Evolutionary conservation across 148 eudicot genomes (phyloP), one percentile per base, ranked within the genome.

Genomic region (Vaccinium macrocarpon): DNA sequence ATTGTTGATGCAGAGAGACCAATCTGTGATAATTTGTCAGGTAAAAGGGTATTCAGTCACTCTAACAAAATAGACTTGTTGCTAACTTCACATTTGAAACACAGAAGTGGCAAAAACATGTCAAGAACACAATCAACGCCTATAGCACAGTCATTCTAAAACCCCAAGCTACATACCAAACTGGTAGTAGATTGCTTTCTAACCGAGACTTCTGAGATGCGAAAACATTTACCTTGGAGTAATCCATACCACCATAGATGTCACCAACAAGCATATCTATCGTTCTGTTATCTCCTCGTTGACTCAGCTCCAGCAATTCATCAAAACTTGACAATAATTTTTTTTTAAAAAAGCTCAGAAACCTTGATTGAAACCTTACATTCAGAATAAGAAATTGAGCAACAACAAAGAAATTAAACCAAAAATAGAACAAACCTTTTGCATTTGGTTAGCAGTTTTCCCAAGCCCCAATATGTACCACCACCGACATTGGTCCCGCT

Each of bases 401-500:
- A 84, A 79, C 23, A 59, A 80, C 21, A 86, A 7, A 7, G 66
- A 81, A 68, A 52, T 15, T 21, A 56, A 80, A 48, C 25, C 46
- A 35, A 79, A 77, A 12, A 82, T 78, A 16, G 78, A 49, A 38
- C 32, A 38, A 59, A 97, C 99, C 98, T 97, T 86, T 90, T 95
- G 95, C 99, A 97, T 90, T 97, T 92, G 57, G 98, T 97, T 87
- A 95, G 78, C 73, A 97, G 89, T 87, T 87, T 97, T 81, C 99
- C 99, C 83, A 97, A 86, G 27, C 99, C 99, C 98, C 99, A 97
- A 84, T 97, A 97, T 50, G 99, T 97, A 81, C 99, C 99, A 84
- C 99, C 99, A 72, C 99, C 99, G 79, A 97, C 99, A 89, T 97
- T 97, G 84, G 99, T 95, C 81, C 99, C 99, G 73, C 99, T 97